Evolutionary conservation across 2,329 filamentous ascomycete genomes (phyloP), one percentile per base, ranked within the genome.

Genomic region (Parastagonospora avenae): DNA sequence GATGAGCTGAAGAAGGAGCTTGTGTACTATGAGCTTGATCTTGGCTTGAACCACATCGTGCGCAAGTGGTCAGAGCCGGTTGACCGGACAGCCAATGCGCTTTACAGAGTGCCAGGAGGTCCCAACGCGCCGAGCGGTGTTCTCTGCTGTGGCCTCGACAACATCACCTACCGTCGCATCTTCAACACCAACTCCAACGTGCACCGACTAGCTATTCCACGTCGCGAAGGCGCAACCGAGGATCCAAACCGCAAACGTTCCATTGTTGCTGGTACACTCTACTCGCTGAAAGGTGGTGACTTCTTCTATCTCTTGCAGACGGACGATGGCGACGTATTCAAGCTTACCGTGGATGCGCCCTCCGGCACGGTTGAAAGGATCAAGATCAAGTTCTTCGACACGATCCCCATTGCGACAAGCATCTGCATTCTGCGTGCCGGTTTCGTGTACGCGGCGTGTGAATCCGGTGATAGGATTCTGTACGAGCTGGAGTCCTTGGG

Each of bases 401-500:
- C 94, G 0, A 89, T 97, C 3, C 93, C 95, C 0, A 81, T 96
- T 32, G 91, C 92, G 0, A 87, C 90, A 0, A 95, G 85, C 68
- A 82, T 99, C 38, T 91, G 92, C 71, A 96, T 99, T 60, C 76
- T 99, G 60, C 96, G 96, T 76, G 96, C 92, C 59, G 95, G 94
- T 27, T 99, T 96, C 69, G 82, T 99, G 9, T 99, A 94, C 67
- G 89, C 93, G 46, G 91, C 92, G 7, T 91, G 90, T 66, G 93
- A 99, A 74, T 92, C 89, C 57, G 94, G 95, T 28, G 94, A 97
- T 70, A 90, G 95, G 70, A 86, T 92, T 53, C 92, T 99, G 62
- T 99, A 97, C 74, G 93, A 97, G 71, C 96, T 99, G 56, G 92
- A 97, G 72, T 96, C 96, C 67, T 85, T 99, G 6, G 95, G 93